Base-by-base conservation (phyloP, 495 filamentous ascomycete genomes). In the Letharia lupina region DNA sequence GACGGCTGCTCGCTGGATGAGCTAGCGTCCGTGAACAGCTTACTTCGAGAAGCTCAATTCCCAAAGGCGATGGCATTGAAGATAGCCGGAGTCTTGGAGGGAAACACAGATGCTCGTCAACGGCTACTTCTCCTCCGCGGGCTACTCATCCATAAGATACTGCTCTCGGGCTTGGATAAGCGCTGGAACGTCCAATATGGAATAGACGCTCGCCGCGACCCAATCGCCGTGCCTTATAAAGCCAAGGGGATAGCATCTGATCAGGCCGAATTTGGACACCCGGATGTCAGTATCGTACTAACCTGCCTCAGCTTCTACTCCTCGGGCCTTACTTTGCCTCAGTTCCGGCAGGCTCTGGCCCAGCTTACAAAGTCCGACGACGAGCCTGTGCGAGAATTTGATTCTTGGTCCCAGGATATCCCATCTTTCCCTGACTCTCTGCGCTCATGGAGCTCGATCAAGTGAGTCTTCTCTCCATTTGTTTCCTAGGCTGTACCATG, bases 301-400 rank as follows among this genome's bases (percentile, higher is more conserved):
- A 91, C 89, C 0, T 87, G 77, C 35, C 73, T 91, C 4, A 82
- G 78, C 44, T 91, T 89, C 71, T 91, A 91, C 69, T 89, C 91
- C 63, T 73, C 75, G 0, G 88, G 89, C 4, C 78, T 93, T 1
- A 68, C 54, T 0, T 72, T 84, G 52, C 73, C 80, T 0, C 80
- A 91, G 9, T 71, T 91, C 0, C 75, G 74, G 9, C 60, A 70
- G 6, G 73, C 77, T 2, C 80, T 91, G 7, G 69, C 73, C 3
- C 76, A 79, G 47, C 77, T 91, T 0, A 52, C 78, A 3, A 76
- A 76, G 47, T 83, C 81, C 0, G 84, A 89, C 61, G 80, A 88
- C 61, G 80, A 88, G 44, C 81, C 85, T 1, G 69, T 74, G 12
- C 64, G 74, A 6, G 82, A 86, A 61, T 90, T 88, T 65, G 72